phyloP scores from a whole-genome alignment of 208 protist species.

The Trypanosoma avium region DNA sequence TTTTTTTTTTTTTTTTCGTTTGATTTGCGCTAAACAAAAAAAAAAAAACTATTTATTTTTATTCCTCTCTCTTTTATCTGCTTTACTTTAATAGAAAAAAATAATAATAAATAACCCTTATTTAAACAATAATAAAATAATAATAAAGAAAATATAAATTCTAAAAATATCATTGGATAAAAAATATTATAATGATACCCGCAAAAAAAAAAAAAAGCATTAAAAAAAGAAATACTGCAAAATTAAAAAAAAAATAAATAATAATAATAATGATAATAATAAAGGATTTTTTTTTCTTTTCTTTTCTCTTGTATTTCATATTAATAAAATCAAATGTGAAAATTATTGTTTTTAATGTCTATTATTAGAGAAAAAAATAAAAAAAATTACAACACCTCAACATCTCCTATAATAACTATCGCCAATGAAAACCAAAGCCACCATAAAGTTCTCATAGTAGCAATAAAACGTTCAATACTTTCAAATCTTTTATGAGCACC shows the following conservation, averaged over 20 bases:
- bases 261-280: conserved; percentile 3
- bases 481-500: conserved; percentile 64
- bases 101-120: too few relatives aligned
- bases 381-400: conserved; percentile 64
- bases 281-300: background rate
- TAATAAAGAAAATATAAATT: too few relatives aligned
- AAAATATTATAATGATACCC: too few relatives aligned
- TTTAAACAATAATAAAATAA: too few relatives aligned
- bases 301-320: too few relatives aligned
- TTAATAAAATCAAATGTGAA: conserved; percentile 2
- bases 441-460: conserved; percentile 68
- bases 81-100: too few relatives aligned
- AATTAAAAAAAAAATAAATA: conserved; percentile 5
- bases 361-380: background rate
- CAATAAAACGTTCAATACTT: conserved; percentile 50
- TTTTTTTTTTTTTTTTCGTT: conserved; percentile 4
- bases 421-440: conserved; percentile 84
- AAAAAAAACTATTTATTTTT: background rate
- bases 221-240: background rate
- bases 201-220: conserved; percentile 5
- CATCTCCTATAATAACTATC: conserved; percentile 78
- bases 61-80: too few relatives aligned
- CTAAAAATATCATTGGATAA: too few relatives aligned
- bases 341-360: conserved; percentile 3
- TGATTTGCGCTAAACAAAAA: background rate